These are phyloP conservation scores for Pseudogymnoascus sp. DNA, from an alignment of 2,329 filamentous ascomycete species.

Conservation along the genomic window DNA sequence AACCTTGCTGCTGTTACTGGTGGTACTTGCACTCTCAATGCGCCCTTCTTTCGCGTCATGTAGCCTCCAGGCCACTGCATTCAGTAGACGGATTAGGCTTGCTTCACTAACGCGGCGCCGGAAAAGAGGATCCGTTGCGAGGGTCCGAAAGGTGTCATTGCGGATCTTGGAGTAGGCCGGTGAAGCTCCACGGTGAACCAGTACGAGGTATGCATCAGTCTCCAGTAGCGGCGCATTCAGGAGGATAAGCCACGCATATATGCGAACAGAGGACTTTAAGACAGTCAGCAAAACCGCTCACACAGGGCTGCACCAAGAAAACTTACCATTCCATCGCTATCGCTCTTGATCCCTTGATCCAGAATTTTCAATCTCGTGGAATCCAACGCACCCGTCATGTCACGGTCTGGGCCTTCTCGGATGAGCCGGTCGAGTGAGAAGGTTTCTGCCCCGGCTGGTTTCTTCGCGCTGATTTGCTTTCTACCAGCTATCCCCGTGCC, in stretches of 20 bases:
- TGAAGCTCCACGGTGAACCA: conserved; percentile 88
- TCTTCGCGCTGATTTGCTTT: conserved; percentile 40
- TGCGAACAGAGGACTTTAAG: conserved; percentile 73
- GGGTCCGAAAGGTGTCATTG: conserved; percentile 94
- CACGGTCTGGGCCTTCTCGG: conserved; percentile 67
- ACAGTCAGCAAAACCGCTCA: conserved; percentile 16
- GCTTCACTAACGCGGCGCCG: conserved; percentile 92
- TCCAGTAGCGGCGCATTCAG: conserved; percentile 78
- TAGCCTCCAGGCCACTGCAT: conserved; percentile 89
- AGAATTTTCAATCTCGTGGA: conserved; percentile 67
- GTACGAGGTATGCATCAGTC: conserved; percentile 80
- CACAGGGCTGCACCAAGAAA: conserved; percentile 6
- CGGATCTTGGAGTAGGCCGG: conserved; percentile 95
- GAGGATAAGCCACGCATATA: conserved; percentile 93
- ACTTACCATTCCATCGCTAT: conserved; percentile 72
- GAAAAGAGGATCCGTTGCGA: conserved; percentile 96
- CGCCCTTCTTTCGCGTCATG: conserved; percentile 61
- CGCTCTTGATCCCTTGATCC: conserved; percentile 68
- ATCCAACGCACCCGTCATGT: conserved; percentile 59
- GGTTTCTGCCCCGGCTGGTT: conserved; percentile 44
- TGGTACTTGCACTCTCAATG: conserved; percentile 14
- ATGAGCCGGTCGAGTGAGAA: conserved; percentile 68
- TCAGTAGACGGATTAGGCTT: conserved; percentile 85
- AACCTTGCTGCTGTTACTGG: conserved; percentile 13
- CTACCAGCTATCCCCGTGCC: conserved; percentile 34